phyloP scores from a whole-genome alignment of 345 rosid genomes.

The Passiflora organensis region DNA sequence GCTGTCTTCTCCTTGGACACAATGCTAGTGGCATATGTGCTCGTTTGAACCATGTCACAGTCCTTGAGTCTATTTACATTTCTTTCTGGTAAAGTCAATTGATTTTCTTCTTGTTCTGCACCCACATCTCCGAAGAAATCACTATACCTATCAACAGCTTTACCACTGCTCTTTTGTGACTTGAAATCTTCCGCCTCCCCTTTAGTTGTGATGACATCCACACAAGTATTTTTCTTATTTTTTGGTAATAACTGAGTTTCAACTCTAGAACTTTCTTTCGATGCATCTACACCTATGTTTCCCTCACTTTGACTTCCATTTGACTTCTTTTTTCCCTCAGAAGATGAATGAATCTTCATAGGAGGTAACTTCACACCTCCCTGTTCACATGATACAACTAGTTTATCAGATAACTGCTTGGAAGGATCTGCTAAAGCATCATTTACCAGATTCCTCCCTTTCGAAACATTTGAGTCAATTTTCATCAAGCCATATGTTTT shows the following conservation, averaged over 20 bases:
- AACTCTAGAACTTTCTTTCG: slow-evolving; percentile 38
- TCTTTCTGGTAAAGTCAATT: slow-evolving; percentile 27
- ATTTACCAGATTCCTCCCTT: slow-evolving; percentile 26
- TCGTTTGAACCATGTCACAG: slow-evolving; percentile 33
- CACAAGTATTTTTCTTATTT: slow-evolving; percentile 39
- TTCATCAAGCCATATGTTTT: slow-evolving; percentile 22
- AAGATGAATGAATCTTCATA: slow-evolving; percentile 42
- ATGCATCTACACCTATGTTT: slow-evolving; percentile 26
- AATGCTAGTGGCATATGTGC: slow-evolving; percentile 25
- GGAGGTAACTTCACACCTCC: slow-evolving; percentile 37
- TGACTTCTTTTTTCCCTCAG: slow-evolving; percentile 45
- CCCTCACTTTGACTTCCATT: slow-evolving; percentile 40
- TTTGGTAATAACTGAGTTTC: slow-evolving; percentile 37
- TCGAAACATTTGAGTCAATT: slow-evolving; percentile 34
- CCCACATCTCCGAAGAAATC: slow-evolving; percentile 76
- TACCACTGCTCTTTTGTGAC: slow-evolving; percentile 38
- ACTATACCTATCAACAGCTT: slow-evolving; percentile 52
- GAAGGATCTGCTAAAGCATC: slow-evolving; percentile 20
- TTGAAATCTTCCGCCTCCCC: slow-evolving; percentile 37
- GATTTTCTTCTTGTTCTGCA: slow-evolving; percentile 58
- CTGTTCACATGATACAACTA: slow-evolving; percentile 31
- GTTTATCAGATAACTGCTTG: slow-evolving; percentile 41
- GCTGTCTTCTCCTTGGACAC: slow-evolving; percentile 37
- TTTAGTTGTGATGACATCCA: slow-evolving; percentile 15
- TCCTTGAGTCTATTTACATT: slow-evolving; percentile 35